These are phyloP conservation scores for Coemansia sp. DNA, from an alignment of 192 early-diverging fungal species.

Conservation along the genomic window DNA sequence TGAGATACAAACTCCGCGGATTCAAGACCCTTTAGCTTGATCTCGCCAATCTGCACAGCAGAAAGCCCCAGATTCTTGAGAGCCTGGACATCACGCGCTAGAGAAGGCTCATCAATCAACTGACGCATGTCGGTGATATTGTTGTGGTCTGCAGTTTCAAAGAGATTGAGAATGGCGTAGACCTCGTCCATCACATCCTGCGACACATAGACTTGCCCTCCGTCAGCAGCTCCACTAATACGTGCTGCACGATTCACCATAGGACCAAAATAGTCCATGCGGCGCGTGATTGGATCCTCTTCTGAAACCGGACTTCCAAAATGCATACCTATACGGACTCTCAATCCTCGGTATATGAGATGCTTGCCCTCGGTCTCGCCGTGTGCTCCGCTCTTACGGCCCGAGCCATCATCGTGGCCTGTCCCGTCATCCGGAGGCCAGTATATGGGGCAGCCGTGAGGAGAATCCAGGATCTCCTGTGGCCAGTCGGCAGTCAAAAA, in stretches of 20 bases:
- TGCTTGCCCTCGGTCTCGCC: slow-evolving; percentile 35
- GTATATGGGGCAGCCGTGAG: slow-evolving; percentile 74
- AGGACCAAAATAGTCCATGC: slow-evolving; percentile 97
- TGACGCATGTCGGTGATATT: slow-evolving; percentile 54
- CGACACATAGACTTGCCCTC: slow-evolving; percentile 86
- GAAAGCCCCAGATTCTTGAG: slow-evolving; percentile 70
- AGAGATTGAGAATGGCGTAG: slow-evolving; percentile 47
- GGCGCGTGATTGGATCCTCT: slow-evolving; percentile 81
- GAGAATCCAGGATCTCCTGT: slow-evolving; percentile 73
- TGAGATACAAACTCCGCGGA: slow-evolving; percentile 80
- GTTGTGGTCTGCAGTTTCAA: slow-evolving; percentile 53
- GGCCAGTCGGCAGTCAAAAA: slow-evolving; percentile 87
- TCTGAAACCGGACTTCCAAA: slow-evolving; percentile 87
- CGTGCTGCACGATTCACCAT: slow-evolving; percentile 89
- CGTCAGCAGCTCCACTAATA: slow-evolving; percentile 82
- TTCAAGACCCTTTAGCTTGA: slow-evolving; percentile 85
- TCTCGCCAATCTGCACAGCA: slow-evolving; percentile 76
- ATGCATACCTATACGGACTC: slow-evolving; percentile 94
- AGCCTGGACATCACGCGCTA: slow-evolving; percentile 57
- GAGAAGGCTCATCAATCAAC: slow-evolving; percentile 54
- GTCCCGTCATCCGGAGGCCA: slow-evolving; percentile 53
- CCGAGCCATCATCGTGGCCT: slow-evolving; percentile 10
- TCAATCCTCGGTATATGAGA: slow-evolving; percentile 80
- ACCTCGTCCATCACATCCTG: slow-evolving; percentile 77
- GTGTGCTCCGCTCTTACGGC: slow-evolving; percentile 16